Percentiles rank a stretch among this genome's conserved stretches.
Conservation (phyloP, 2,329 filamentous ascomycete genomes). For the Fusarium sp. region DNA sequence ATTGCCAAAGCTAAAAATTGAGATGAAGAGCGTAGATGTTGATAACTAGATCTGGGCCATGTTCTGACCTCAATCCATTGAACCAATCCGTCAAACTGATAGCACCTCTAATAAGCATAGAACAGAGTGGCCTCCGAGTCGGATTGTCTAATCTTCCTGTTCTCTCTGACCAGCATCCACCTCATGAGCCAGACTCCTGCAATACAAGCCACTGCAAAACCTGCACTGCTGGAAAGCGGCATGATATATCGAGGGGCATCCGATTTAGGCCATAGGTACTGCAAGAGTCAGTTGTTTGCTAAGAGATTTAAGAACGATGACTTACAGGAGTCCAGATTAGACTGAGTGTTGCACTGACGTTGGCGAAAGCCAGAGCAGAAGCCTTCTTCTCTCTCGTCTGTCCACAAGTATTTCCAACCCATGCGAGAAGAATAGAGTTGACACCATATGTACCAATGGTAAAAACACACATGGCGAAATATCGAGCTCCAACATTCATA, state of each 20-base stretch:
- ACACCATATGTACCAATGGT: constrained; percentile 54
- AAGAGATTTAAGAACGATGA: rapidly evolving
- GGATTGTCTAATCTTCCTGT: constrained; percentile 46
- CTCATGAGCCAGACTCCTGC: constrained; percentile 47
- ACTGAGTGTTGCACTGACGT: constrained; percentile 39
- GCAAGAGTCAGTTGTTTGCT: not conserved
- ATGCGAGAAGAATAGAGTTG: constrained; percentile 61
- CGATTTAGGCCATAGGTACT: constrained; percentile 41
- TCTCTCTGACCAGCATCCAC: constrained; percentile 47
- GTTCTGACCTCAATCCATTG: not conserved
- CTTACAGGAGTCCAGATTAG: constrained; percentile 43
- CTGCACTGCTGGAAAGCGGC: constrained; percentile 41
- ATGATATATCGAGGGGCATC: constrained; percentile 42
- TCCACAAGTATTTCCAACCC: constrained; percentile 57
- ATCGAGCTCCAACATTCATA: constrained; percentile 41
- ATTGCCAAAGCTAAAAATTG: too few species aligned
- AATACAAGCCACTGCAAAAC: constrained; percentile 53
- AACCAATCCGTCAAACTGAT: not conserved
- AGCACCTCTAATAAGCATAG: constrained; percentile 35
- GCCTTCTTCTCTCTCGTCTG: constrained; percentile 65
- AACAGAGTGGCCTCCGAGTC: constrained; percentile 44
- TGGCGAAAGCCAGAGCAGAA: constrained; percentile 54
- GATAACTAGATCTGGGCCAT: too few species aligned
- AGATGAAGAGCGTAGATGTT: too few species aligned
- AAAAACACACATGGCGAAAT: constrained; percentile 55